A percentile compares a stretch with the other conserved stretches of the same genome.
Conservation (phyloP, 257 asterid genomes). For the Solanum neorickii region DNA sequence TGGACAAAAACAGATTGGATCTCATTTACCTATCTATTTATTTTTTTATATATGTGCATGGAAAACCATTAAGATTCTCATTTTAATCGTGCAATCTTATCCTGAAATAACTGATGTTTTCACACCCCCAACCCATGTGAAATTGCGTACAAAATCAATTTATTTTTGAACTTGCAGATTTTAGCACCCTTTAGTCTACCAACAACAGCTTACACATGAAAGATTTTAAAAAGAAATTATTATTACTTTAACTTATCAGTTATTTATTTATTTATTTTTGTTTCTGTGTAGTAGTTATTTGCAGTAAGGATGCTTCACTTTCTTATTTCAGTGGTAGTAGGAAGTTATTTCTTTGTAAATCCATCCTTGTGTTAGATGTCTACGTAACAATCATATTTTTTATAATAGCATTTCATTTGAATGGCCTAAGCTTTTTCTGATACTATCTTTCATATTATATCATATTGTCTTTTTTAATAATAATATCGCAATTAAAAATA, state of each 20-base stretch:
- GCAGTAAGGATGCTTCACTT: neutral
- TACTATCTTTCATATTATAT: neutral
- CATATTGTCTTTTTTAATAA: neutral
- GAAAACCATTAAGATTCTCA: neutral
- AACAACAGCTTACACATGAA: neutral
- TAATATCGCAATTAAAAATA: neutral
- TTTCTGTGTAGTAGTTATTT: neutral
- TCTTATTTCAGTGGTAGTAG: neutral
- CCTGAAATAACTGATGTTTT: neutral
- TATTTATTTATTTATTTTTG: no score
- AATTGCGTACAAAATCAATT: neutral
- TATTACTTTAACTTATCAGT: neutral
- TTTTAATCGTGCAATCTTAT: neutral
- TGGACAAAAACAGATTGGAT: neutral
- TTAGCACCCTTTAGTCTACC: neutral
- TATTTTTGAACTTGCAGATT: neutral
- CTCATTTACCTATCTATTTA: neutral
- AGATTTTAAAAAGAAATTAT: neutral
- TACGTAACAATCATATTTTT: neutral
- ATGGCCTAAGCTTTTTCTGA: neutral
- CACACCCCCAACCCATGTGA: neutral
- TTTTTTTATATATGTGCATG: neutral
- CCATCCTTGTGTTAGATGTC: neutral
- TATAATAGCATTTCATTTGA: neutral
- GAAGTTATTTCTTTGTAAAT: neutral